These are phyloP conservation scores for Neonectria sp. DNA, from an alignment of 2,329 filamentous ascomycete species.

Conservation along the genomic window DNA sequence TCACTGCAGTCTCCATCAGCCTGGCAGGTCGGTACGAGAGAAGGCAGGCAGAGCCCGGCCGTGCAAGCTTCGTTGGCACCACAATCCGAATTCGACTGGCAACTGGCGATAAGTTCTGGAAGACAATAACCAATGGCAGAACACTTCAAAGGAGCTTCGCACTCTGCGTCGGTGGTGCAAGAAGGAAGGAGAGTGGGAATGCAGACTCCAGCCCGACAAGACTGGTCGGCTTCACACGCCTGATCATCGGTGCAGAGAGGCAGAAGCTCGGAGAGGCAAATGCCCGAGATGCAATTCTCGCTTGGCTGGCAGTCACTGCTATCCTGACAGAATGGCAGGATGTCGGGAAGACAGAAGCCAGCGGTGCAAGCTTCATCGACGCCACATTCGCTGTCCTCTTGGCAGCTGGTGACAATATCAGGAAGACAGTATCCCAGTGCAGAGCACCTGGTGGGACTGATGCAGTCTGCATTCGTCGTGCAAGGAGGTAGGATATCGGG, in stretches of 20 bases:
- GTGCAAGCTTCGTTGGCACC: not conserved
- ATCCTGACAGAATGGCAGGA: not conserved
- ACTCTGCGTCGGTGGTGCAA: not conserved
- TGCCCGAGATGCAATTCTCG: constrained; percentile 1
- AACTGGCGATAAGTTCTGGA: not conserved
- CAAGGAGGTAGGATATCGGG: constrained; percentile 12
- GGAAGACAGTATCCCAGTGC: too few relatives aligned
- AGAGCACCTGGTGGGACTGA: too few relatives aligned
- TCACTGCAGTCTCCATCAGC: constrained; percentile 1
- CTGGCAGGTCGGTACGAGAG: not conserved
- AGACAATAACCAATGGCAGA: constrained; percentile 15
- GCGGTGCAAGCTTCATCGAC: too few relatives aligned
- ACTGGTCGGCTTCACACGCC: constrained; percentile 4
- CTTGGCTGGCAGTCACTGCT: not conserved
- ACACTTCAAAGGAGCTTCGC: not conserved
- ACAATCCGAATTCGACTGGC: constrained; percentile 2
- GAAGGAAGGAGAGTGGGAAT: not conserved
- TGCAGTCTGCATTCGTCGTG: not conserved
- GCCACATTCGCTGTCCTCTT: too few relatives aligned
- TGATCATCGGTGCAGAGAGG: not conserved
- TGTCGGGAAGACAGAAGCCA: not conserved
- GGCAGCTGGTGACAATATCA: too few relatives aligned
- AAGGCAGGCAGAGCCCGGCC: constrained; percentile 7
- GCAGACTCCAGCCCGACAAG: constrained; percentile 11
- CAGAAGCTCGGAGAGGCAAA: not conserved